Percentiles rank a stretch among this genome's conserved stretches.
Evolutionary conservation across 2,329 filamentous ascomycete genomes (phyloP).

Genomic region (Beauveria pseudobassiana): DNA sequence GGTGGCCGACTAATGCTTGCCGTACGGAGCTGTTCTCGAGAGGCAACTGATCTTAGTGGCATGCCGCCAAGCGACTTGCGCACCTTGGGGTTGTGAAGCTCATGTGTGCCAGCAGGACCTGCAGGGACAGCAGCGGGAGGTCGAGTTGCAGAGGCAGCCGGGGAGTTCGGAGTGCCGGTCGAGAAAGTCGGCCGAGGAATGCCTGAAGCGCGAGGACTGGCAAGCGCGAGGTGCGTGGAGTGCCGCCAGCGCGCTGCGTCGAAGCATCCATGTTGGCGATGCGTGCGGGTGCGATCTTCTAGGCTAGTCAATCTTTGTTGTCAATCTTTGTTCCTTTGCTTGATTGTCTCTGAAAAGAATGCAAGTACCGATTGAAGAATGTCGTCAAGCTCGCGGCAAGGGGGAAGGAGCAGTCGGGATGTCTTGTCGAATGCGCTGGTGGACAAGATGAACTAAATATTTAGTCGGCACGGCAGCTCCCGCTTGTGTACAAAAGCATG

Average conservation of each 20-base stretch:
- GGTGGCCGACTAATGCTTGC: conserved; percentile 18
- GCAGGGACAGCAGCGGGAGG: conserved; percentile 16
- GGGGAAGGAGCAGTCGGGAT: neutral
- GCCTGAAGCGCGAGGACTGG: conserved; percentile 27
- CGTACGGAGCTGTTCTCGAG: conserved; percentile 30
- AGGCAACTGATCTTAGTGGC: conserved; percentile 16
- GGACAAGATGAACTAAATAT: neutral
- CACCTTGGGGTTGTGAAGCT: conserved; percentile 33
- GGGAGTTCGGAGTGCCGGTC: conserved; percentile 16
- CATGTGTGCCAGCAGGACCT: conserved; percentile 16
- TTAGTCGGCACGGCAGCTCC: neutral
- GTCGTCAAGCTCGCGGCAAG: neutral
- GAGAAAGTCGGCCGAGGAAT: conserved; percentile 23
- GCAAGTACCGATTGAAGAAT: neutral
- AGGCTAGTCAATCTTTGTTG: neutral
- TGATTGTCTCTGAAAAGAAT: too few species aligned
- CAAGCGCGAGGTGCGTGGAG: conserved; percentile 30
- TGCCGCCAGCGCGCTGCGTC: conserved; percentile 29
- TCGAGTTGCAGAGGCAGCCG: conserved; percentile 21
- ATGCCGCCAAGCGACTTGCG: conserved; percentile 23
- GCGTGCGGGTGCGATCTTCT: neutral
- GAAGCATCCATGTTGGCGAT: conserved; percentile 23
- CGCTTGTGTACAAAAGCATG: neutral
- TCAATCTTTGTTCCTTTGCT: neutral
- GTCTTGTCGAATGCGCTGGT: neutral